A percentile compares a stretch with the other conserved stretches of the same genome.
These are phyloP conservation scores for Suhomyces vadensis DNA, from an alignment of 805 yeast genomes.

Conservation along the genomic window DNA sequence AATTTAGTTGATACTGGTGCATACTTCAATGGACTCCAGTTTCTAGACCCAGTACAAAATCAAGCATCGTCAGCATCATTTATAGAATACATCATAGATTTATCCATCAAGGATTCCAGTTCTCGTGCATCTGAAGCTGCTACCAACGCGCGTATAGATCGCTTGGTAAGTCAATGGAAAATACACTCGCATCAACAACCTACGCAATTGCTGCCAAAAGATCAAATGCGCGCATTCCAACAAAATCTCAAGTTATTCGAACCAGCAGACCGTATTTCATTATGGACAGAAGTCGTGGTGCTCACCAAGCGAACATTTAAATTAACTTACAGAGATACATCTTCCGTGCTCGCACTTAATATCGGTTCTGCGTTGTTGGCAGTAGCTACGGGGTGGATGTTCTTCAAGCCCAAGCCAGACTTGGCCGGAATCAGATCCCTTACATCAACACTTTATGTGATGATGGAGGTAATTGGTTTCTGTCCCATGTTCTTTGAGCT, in stretches of 20 bases:
- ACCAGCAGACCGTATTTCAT: slow-evolving; percentile 23
- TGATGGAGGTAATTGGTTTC: slow-evolving; percentile 42
- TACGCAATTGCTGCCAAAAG: slow-evolving; percentile 11
- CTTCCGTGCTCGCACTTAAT: slow-evolving; percentile 35
- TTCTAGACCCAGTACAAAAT: slow-evolving; percentile 2
- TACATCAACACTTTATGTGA: slow-evolving; percentile 38
- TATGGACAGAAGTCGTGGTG: slow-evolving; percentile 29
- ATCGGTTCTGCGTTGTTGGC: slow-evolving; percentile 52
- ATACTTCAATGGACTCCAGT: slow-evolving; percentile 44
- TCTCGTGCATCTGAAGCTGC: slow-evolving; percentile 24
- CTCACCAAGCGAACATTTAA: slow-evolving; percentile 38
- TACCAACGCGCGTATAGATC: slow-evolving; percentile 25
- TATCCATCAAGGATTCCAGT: slow-evolving; percentile 37
- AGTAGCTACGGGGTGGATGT: slow-evolving; percentile 73
- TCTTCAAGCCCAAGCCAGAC: slow-evolving; percentile 59
- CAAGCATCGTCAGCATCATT: slow-evolving; percentile 9
- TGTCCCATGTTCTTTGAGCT: slow-evolving; percentile 41
- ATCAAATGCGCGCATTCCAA: slow-evolving; percentile 16
- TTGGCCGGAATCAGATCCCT: slow-evolving; percentile 65
- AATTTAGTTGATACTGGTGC: slow-evolving; percentile 43
- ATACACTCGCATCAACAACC: slow-evolving; percentile 5
- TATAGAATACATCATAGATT: slow-evolving; percentile 37
- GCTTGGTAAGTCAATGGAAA: slow-evolving; percentile 30
- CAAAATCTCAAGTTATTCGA: slow-evolving; percentile 20
- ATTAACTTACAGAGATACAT: slow-evolving; percentile 33